Conservation (phyloP, 495 filamentous ascomycete genomes). For the Aspergillus bertholletiae region DNA sequence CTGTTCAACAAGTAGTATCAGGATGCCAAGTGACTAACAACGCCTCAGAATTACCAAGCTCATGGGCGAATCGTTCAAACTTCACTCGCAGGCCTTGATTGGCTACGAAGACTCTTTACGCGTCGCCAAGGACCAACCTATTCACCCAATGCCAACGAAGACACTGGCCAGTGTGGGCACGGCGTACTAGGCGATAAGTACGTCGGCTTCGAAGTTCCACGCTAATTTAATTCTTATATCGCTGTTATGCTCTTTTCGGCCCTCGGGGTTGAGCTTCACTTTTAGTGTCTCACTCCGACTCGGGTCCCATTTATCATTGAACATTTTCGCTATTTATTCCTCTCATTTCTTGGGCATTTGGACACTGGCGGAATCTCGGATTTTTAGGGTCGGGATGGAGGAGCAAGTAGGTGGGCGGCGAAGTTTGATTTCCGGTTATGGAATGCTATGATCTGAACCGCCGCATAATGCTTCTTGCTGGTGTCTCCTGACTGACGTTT, state of each 20-base stretch:
- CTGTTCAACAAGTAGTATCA: not conserved
- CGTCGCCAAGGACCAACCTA: constrained; percentile 44
- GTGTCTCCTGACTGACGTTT: constrained; percentile 33
- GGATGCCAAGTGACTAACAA: constrained; percentile 43
- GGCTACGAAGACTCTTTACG: constrained; percentile 81
- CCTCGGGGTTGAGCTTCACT: not conserved
- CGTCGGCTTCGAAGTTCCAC: not conserved
- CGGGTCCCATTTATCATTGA: constrained; percentile 9
- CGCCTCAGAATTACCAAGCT: constrained; percentile 82
- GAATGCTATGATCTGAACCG: constrained; percentile 26
- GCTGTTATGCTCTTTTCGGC: not conserved
- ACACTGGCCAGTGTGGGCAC: constrained; percentile 45
- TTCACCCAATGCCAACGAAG: constrained; percentile 45
- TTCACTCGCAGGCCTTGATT: constrained; percentile 88
- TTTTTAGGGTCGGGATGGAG: constrained; percentile 30
- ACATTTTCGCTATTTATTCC: constrained; percentile 26
- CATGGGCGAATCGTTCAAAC: constrained; percentile 97
- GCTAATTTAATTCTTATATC: constrained; percentile 1
- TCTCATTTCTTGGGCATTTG: constrained; percentile 25
- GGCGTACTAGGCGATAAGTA: constrained; percentile 34
- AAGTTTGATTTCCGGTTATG: constrained; percentile 30
- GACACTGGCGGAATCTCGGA: constrained; percentile 27
- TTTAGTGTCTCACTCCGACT: not conserved
- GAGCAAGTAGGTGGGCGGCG: constrained; percentile 32
- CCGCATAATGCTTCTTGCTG: constrained; percentile 35